These are phyloP conservation scores for Cicer arietinum DNA, from an alignment of 306 rosid genomes.

Conservation along the genomic window DNA sequence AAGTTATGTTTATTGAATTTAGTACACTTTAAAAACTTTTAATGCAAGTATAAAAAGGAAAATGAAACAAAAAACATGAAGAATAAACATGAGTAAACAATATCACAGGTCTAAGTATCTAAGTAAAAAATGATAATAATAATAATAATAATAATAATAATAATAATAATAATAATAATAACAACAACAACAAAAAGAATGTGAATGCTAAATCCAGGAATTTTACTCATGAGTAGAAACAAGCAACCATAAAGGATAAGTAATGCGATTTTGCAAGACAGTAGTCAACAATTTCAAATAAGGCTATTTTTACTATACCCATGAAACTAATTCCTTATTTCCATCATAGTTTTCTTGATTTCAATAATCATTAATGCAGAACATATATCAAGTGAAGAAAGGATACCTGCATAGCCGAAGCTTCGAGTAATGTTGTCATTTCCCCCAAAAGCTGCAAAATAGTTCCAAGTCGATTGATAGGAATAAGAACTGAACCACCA, in stretches of 20 bases:
- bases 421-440: slow-evolving; percentile 63
- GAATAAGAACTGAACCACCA: slow-evolving; percentile 91
- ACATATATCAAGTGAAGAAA: slow-evolving; percentile 8
- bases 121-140: slow-evolving; percentile 14
- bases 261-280: not conserved
- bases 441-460: slow-evolving; percentile 80
- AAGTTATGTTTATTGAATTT: slow-evolving; percentile 12
- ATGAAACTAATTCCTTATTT: slow-evolving; percentile 2
- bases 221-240: not conserved
- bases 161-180: slow-evolving; percentile 11
- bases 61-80: not conserved
- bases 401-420: slow-evolving; percentile 66
- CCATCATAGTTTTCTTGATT: not conserved
- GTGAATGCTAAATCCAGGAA: not conserved
- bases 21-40: slow-evolving; percentile 25
- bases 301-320: slow-evolving; percentile 9
- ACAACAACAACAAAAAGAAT: slow-evolving; percentile 1
- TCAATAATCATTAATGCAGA: slow-evolving; percentile 10
- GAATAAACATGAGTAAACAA: not conserved
- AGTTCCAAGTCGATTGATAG: slow-evolving; percentile 66
- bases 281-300: not conserved
- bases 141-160: slow-evolving; percentile 19
- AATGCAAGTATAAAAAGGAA: slow-evolving; percentile 12
- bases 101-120: not conserved
- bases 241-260: slow-evolving; percentile 24